Evolutionary conservation across 2,329 filamentous ascomycete species (phyloP), one percentile per base, ranked within the genome.

Genomic region (Lachnellula cervina): DNA sequence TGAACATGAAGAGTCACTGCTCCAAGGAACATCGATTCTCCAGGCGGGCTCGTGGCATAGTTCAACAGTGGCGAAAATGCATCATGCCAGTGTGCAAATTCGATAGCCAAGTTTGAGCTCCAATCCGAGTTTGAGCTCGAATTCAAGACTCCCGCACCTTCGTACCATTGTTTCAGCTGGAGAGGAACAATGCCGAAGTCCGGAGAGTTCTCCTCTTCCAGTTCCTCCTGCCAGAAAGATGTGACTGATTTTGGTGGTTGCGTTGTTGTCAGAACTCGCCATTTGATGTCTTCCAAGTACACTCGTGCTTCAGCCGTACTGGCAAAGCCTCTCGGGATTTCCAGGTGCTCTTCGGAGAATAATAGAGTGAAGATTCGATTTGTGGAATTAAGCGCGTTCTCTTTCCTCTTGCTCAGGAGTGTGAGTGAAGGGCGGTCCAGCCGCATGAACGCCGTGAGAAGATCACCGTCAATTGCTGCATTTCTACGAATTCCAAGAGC

Each of bases 11-110:
- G 50, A 11, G 52, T 63, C 11, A 55, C 54, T 21, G 62, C 62
- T 21, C 58, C 43, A 9, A 62, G 46, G 44, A 61, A 63, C 7
- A 60, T 45, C 23, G 55, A 40, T 19, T 61, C 56, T 25, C 60
- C 60, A 13, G 51, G 43, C 1, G 58, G 51, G 28, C 53, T 60
- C 54, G 58, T 59, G 25, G 62, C 54, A 48, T 61, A 52, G n/a
- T 60, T 56, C 21, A 63, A 35, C 3, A 64, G 46, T 7, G 58
- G 58, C 42, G 57, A 51, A 28, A 64, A 64, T 25, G 63, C 60
- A 53, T 63, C 58, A 44, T 62, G 57, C 63, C 62, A 65, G 32
- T 61, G 58, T n/a, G 46, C 57, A 16, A 64, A 55, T 42, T 62
- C 53, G 28, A 52, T 14, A 21, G 43, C 52, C 7, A 59, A 23